Evolutionary conservation across 2,329 filamentous ascomycete species (phyloP), one percentile per base, ranked within the genome.

Genomic region (Lachnellula arida): DNA sequence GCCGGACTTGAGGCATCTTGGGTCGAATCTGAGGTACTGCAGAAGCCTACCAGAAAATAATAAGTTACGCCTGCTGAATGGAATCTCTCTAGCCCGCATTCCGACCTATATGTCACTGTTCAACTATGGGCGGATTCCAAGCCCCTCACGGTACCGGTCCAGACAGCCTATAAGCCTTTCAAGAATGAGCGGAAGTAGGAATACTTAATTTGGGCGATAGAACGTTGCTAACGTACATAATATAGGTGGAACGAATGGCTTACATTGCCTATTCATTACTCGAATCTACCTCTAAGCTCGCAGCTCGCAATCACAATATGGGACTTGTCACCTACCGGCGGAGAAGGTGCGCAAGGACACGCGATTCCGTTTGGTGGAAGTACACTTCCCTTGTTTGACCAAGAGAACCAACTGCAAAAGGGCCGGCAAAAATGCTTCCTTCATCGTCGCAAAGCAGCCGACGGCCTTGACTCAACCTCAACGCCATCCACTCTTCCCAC

Each of bases 201-300:
- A 6, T 14, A 14, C 11, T 25, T 15, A 37, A 3, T 11, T 8
- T 12, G 14, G 5, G 42, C 9, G 11, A 12, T 23, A 40, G 42
- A 19, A 14, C n/a, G n/a, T n/a, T 37, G 46, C 63, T 68, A 44
- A 68, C 22, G 1, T 48, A n/a, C 37, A n/a, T 15, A 85, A n/a
- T 34, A n/a, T n/a, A 85, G 85, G 69, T 97, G 94, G 94, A 96
- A 96, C 70, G 93, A 97, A 75, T 99, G 95, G 94, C 82, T 99
- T 28, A 85, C 87, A 34, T 76, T 99, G 40, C 93, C 94, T 0
- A 85, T 97, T 59, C 81, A 85, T 4, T 94, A 97, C 72, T 86
- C 89, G 59, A 87, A 88, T 56, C 81, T 96, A 1, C 92, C 94
- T 0, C 76, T 86, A 44, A 89, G 91, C 65, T 85, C 92, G 2